These are phyloP conservation scores for Aspergillus panamensis DNA, from an alignment of 495 filamentous ascomycete species.

Conservation along the genomic window DNA sequence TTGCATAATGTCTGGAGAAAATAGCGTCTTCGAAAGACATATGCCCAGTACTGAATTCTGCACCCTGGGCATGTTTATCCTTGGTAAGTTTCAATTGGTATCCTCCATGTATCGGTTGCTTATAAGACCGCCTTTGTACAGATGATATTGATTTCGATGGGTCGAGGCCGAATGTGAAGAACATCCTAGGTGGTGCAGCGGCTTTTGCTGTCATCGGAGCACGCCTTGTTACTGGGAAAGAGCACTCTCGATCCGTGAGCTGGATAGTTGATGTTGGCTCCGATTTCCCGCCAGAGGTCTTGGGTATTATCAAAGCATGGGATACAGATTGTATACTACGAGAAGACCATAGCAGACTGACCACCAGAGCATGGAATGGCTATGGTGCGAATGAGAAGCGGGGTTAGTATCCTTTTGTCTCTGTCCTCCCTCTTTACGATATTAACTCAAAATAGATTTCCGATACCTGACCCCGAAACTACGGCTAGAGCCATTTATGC, in stretches of 20 bases:
- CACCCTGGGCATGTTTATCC: conserved; percentile 93
- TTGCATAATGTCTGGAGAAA: conserved; percentile 19
- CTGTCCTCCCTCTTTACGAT: background rate
- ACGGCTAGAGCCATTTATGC: conserved; percentile 61
- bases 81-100: conserved; percentile 55
- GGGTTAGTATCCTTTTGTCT: conserved; percentile 33
- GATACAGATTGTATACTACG: conserved; percentile 67
- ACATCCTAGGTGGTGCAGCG: conserved; percentile 83
- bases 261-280: conserved; percentile 89
- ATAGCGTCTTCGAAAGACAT: background rate
- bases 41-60: conserved; percentile 63
- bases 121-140: conserved; percentile 34
- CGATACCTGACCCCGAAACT: conserved; percentile 84
- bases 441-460: conserved; percentile 60
- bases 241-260: conserved; percentile 56
- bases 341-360: conserved; percentile 61
- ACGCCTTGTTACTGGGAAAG: conserved; percentile 66
- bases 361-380: conserved; percentile 89
- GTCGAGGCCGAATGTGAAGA: conserved; percentile 53
- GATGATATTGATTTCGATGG: conserved; percentile 83
- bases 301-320: conserved; percentile 63
- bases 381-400: conserved; percentile 61
- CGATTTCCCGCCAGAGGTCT: conserved; percentile 73
- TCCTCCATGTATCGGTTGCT: conserved; percentile 19
- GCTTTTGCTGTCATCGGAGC: conserved; percentile 84